Evolutionary conservation across 2,329 filamentous ascomycete genomes (phyloP).

Genomic region (Clonostachys sp.): DNA sequence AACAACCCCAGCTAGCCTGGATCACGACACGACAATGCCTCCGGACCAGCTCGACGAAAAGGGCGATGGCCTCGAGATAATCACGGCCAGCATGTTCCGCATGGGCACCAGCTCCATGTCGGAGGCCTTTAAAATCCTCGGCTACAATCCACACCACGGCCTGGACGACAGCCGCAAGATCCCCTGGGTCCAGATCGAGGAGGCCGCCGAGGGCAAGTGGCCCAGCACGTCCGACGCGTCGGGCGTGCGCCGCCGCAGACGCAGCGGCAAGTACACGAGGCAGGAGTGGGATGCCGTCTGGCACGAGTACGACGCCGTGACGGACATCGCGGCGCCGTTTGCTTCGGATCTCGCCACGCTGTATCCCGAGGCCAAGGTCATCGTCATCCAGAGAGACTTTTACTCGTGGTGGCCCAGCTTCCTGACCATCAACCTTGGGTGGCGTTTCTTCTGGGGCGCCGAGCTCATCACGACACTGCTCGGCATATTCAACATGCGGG

Average conservation of each 20-base stretch:
- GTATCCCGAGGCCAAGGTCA: constrained; percentile 25
- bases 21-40: no score
- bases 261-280: no score
- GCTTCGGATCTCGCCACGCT: constrained; percentile 14
- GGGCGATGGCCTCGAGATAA: no score
- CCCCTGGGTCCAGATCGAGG: constrained; percentile 12
- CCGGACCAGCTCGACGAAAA: no score
- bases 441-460: constrained; percentile 5
- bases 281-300: constrained; percentile 23
- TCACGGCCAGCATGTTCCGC: constrained; percentile 3
- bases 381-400: constrained; percentile 19
- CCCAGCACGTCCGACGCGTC: not conserved
- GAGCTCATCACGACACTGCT: constrained; percentile 10
- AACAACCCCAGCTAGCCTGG: no score
- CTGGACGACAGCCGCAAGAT: constrained; percentile 10
- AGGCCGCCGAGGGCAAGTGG: constrained; percentile 20
- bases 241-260: no score
- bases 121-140: constrained; percentile 19
- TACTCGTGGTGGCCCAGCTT: constrained; percentile 22
- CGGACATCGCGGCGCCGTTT: constrained; percentile 18
- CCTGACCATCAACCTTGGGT: constrained; percentile 6
- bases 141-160: constrained; percentile 24
- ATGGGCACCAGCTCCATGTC: constrained; percentile 24
- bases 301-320: constrained; percentile 17
- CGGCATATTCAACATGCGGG: constrained; percentile 21